Conservation (phyloP, 352 stramenopile genomes). For the Phytophthora chlamydospora region DNA sequence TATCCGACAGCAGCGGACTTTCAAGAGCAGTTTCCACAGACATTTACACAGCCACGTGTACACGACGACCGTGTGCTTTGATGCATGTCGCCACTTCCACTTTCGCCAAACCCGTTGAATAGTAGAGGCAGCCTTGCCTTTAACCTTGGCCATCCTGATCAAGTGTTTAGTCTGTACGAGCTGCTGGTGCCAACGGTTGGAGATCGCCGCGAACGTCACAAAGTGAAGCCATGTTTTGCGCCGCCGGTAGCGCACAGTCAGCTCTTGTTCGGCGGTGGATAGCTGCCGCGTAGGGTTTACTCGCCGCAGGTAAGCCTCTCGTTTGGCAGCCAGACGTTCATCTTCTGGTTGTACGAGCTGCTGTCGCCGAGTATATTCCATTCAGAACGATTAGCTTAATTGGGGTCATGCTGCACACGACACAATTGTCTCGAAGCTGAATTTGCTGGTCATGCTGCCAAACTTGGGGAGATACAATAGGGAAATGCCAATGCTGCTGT, state of each 20-base stretch:
- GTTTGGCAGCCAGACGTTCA: constrained; percentile 35
- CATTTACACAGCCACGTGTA: constrained; percentile 77
- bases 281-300: constrained; percentile 26
- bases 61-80: constrained; percentile 63
- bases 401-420: no score
- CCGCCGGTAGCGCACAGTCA: constrained; percentile 39
- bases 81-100: constrained; percentile 68
- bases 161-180: constrained; percentile 45
- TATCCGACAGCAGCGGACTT: constrained; percentile 50
- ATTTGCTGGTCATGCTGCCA: no score
- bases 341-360: constrained; percentile 53
- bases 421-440: no score
- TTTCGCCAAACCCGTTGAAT: constrained; percentile 71
- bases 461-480: no score
- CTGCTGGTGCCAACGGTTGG: constrained; percentile 40
- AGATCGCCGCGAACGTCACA: constrained; percentile 43
- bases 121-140: constrained; percentile 45
- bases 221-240: constrained; percentile 63
- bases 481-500: no score
- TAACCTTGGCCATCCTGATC: constrained; percentile 34
- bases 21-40: constrained; percentile 72
- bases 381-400: no score
- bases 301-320: constrained; percentile 46
- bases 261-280: constrained; percentile 37
- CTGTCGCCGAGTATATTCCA: constrained; percentile 48